Conservation (phyloP, 2,329 filamentous ascomycete species). For the Lojkania enalia region DNA sequence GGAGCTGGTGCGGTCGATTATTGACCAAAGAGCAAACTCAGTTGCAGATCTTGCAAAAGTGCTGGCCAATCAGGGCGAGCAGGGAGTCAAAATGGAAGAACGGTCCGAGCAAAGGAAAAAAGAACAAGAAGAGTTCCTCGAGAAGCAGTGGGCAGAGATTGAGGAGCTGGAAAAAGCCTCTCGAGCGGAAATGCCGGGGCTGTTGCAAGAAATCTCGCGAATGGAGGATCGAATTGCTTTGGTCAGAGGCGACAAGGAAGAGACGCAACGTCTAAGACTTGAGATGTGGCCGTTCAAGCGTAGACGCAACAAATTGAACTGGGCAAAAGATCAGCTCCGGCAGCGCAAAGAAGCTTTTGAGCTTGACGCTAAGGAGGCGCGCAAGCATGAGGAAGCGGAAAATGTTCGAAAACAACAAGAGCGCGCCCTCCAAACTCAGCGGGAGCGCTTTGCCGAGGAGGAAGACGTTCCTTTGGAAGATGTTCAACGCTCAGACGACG, state of each 20-base stretch:
- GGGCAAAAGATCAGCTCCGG: neutral
- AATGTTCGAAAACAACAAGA: neutral
- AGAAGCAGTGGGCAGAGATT: conserved; percentile 32
- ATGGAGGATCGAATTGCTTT: conserved; percentile 6
- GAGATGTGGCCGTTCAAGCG: neutral
- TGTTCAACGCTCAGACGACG: neutral
- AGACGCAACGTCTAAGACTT: neutral
- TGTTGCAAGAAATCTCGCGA: conserved; percentile 16
- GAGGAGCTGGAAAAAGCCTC: conserved; percentile 15
- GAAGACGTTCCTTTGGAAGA: neutral
- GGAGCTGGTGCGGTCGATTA: conserved; percentile 57
- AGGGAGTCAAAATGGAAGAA: conserved; percentile 26
- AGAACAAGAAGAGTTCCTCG: conserved; percentile 18
- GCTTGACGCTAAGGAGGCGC: neutral
- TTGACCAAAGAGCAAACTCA: conserved; percentile 67
- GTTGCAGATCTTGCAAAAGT: conserved; percentile 64
- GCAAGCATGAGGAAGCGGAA: neutral
- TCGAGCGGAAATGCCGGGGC: conserved; percentile 19
- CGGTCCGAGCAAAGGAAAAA: conserved; percentile 23
- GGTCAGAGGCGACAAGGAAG: neutral
- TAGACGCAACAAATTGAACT: neutral
- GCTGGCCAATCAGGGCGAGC: conserved; percentile 52
- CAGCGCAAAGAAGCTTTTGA: neutral
- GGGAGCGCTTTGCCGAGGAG: neutral
- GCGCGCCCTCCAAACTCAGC: neutral